Evolutionary conservation across 208 protist genomes (phyloP).

Genomic region (Trypanosoma brucei): DNA sequence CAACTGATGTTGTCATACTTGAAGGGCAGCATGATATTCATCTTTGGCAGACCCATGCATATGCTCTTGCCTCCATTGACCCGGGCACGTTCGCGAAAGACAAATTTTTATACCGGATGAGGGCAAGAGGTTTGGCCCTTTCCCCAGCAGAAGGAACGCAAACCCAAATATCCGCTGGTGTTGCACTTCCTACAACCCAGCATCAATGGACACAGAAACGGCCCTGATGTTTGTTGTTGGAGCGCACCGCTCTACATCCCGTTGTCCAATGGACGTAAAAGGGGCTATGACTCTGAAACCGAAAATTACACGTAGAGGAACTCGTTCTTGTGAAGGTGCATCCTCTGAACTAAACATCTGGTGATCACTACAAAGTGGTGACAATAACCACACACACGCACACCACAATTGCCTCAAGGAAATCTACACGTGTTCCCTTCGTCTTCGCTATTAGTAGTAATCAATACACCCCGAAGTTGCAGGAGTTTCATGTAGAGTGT

Average conservation of each 20-base stretch:
- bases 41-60: too few species aligned
- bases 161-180: too few species aligned
- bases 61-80: too few species aligned
- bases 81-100: too few species aligned
- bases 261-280: background rate
- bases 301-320: background rate
- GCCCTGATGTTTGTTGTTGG: background rate
- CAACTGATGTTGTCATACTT: too few species aligned
- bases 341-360: background rate
- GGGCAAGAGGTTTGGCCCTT: too few species aligned
- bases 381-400: background rate
- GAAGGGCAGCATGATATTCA: too few species aligned
- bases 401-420: background rate
- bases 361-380: background rate
- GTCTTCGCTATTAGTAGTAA: background rate
- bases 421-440: background rate
- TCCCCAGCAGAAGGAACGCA: too few species aligned
- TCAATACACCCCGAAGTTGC: background rate
- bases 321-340: background rate
- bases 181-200: too few species aligned
- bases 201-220: background rate
- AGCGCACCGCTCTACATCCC: background rate
- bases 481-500: background rate
- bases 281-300: background rate
- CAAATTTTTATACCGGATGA: too few species aligned